These are phyloP conservation scores for Xylariaceae sp. DNA, from an alignment of 2,329 filamentous ascomycete genomes.

Conservation along the genomic window DNA sequence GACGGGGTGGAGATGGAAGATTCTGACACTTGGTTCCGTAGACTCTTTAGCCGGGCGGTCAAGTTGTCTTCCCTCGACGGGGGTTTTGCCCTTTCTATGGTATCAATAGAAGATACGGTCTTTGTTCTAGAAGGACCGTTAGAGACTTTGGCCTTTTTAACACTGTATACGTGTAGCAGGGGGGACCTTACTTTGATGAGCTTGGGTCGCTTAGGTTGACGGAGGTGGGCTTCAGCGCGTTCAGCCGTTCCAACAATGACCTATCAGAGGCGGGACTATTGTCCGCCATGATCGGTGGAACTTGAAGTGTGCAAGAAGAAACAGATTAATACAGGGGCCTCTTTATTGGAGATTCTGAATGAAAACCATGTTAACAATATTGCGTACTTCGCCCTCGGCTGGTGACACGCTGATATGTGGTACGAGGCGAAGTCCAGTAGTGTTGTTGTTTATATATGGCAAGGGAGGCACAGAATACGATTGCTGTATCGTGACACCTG, in stretches of 20 bases:
- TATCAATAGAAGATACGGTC: conserved; percentile 28
- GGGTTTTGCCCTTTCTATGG: conserved; percentile 39
- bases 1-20: conserved; percentile 9
- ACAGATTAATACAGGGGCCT: too few relatives aligned
- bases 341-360: too few relatives aligned
- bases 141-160: conserved; percentile 14
- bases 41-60: conserved; percentile 44
- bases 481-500: too few relatives aligned
- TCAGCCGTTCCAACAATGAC: conserved; percentile 48
- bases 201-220: conserved; percentile 25
- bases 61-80: conserved; percentile 46
- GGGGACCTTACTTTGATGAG: conserved; percentile 39
- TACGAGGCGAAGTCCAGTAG: too few relatives aligned
- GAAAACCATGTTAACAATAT: too few relatives aligned
- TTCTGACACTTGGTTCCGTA: conserved; percentile 39
- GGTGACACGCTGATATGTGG: too few relatives aligned
- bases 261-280: conserved; percentile 33
- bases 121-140: conserved; percentile 23
- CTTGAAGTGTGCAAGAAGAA: neutral
- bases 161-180: neutral
- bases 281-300: conserved; percentile 18
- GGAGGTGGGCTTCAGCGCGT: conserved; percentile 43
- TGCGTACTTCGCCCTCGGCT: too few relatives aligned
- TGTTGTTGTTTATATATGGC: too few relatives aligned
- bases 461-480: too few relatives aligned